Evolutionary conservation across 2,329 filamentous ascomycete genomes (phyloP).

Genomic region (Nannizziopsis arthrosporioides): DNA sequence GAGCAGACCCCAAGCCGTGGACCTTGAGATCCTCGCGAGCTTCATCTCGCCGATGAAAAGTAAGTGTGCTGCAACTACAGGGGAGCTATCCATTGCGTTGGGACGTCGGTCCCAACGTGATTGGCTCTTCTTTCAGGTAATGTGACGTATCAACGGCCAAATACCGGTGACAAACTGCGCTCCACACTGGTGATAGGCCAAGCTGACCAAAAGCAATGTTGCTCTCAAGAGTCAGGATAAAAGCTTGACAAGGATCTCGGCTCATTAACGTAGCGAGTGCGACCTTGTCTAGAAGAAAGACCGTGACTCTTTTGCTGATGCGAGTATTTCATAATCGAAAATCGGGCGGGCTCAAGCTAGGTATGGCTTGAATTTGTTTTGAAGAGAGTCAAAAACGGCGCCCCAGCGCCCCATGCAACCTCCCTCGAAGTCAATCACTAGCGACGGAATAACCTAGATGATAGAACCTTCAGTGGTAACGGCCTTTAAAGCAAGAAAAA

Average conservation of each 20-base stretch:
- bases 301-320: too few relatives aligned
- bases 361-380: too few relatives aligned
- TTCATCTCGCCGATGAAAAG: not conserved
- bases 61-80: constrained; percentile 6
- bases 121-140: not conserved
- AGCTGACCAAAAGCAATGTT: not conserved
- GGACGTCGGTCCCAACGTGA: not conserved
- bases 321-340: too few relatives aligned
- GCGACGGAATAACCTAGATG: too few relatives aligned
- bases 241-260: constrained; percentile 2
- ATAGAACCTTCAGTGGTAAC: too few relatives aligned
- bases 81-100: constrained; percentile 1
- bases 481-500: too few relatives aligned
- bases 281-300: not conserved
- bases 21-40: not conserved
- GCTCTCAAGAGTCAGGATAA: not conserved
- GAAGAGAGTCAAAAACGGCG: too few relatives aligned
- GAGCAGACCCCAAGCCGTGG: not conserved
- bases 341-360: too few relatives aligned
- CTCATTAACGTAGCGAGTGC: constrained; percentile 5
- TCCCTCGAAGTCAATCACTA: too few relatives aligned
- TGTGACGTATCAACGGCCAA: constrained; percentile 5
- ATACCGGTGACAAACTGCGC: not conserved
- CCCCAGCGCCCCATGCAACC: too few relatives aligned
- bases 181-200: not conserved